Percentiles rank a stretch among this genome's conserved stretches.
These are phyloP conservation scores for Pichia kudriavzevii DNA, from an alignment of 1,139 yeast species.

Conservation along the genomic window DNA sequence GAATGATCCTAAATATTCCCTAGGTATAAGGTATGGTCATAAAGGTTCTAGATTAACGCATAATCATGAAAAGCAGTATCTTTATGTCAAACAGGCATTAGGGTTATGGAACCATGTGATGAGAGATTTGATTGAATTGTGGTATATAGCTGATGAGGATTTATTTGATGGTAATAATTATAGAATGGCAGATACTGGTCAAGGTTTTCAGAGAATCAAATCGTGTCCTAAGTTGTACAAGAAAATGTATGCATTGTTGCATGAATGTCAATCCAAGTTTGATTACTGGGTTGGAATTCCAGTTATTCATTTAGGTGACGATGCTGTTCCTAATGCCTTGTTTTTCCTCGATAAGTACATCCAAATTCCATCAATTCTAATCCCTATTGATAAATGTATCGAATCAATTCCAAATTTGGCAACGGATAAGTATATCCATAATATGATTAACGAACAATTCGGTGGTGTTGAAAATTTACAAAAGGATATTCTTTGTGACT, in stretches of 20 bases:
- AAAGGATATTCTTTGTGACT: conserved; percentile 51
- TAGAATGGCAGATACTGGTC: conserved; percentile 63
- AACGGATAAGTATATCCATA: conserved; percentile 38
- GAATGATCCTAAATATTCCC: conserved; percentile 32
- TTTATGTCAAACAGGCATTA: conserved; percentile 62
- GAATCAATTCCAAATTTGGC: conserved; percentile 43
- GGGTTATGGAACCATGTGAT: conserved; percentile 66
- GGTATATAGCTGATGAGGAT: conserved; percentile 69
- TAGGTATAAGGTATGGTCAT: conserved; percentile 56
- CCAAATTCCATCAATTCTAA: conserved; percentile 65
- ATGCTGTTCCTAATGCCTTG: conserved; percentile 70
- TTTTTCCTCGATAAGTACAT: conserved; percentile 68
- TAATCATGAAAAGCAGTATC: conserved; percentile 58
- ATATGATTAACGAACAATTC: conserved; percentile 50
- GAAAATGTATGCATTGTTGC: conserved; percentile 58
- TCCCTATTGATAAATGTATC: conserved; percentile 56
- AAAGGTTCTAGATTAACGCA: conserved; percentile 65
- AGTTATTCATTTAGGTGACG: conserved; percentile 70
- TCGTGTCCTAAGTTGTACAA: conserved; percentile 59
- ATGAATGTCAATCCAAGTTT: conserved; percentile 52
- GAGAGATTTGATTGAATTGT: conserved; percentile 63
- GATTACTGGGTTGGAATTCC: conserved; percentile 70
- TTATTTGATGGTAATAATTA: conserved; percentile 45
- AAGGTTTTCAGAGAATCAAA: conserved; percentile 66
- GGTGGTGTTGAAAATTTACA: conserved; percentile 45